phyloP scores from a whole-genome alignment of 2,329 filamentous ascomycete genomes.

The Sclerotinia borealis region DNA sequence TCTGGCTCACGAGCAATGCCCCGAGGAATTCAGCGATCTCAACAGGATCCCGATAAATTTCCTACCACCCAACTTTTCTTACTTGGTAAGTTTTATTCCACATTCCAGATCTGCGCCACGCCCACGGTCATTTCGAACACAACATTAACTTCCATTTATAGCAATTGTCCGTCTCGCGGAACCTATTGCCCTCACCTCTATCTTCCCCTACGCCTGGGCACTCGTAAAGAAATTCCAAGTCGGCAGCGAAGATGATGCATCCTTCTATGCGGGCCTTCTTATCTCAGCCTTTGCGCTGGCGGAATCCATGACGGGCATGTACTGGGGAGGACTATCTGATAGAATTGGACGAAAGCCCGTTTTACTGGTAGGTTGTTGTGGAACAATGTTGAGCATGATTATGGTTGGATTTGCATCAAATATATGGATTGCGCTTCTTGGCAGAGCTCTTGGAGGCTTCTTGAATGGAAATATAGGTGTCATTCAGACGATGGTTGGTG shows the following conservation, averaged over 20 bases:
- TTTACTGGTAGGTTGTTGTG: conserved; percentile 71
- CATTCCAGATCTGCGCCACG: conserved; percentile 6
- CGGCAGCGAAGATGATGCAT: conserved; percentile 68
- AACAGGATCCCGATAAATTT: conserved; percentile 65
- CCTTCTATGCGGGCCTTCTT: conserved; percentile 80
- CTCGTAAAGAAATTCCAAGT: conserved; percentile 72
- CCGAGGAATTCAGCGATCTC: conserved; percentile 29
- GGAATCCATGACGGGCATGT: conserved; percentile 79
- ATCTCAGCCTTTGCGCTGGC: conserved; percentile 81
- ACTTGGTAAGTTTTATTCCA: conserved; percentile 55
- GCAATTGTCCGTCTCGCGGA: conserved; percentile 90
- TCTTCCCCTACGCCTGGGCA: conserved; percentile 87
- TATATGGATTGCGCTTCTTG: conserved; percentile 75
- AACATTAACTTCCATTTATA: conserved; percentile 34
- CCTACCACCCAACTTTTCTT: conserved; percentile 78
- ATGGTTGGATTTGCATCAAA: conserved; percentile 77
- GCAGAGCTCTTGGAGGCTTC: conserved; percentile 70
- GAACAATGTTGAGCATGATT: conserved; percentile 77
- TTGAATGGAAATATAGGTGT: conserved; percentile 90
- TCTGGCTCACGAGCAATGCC: conserved; percentile 22
- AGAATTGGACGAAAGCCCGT: conserved; percentile 79
- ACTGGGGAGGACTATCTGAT: conserved; percentile 81
- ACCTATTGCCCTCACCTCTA: conserved; percentile 86
- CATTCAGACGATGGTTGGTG: conserved; percentile 80
- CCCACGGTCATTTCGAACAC: neutral